Evolutionary conservation across 495 filamentous ascomycete species (phyloP), one percentile per base, ranked within the genome.

Genomic region (Talaromyces thailandensis): DNA sequence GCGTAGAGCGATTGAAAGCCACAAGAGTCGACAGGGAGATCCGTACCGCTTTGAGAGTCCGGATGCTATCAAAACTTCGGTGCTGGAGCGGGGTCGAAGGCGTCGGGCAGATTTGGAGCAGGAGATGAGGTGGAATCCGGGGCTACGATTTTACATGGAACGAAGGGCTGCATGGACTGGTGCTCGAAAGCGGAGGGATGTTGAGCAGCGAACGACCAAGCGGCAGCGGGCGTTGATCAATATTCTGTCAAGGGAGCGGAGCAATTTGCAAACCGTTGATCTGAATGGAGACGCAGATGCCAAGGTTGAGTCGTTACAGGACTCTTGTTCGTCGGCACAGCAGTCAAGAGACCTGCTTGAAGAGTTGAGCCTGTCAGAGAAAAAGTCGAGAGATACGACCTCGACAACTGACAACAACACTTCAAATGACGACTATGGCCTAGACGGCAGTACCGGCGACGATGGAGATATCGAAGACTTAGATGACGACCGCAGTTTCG

Each of bases 101-200:
- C 78, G 89, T 64, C 78, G 82, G 64, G 80, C 76, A 9, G 72
- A 74, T 32, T 70, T 89, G 59, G 81, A 88, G 58, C 88, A 88
- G 35, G 93, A 98, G 69, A 84, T 90, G 81, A 69, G 72, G 18
- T 95, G 89, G 89, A 98, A 97, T 64, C 76, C 84, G 23, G 94
- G 94, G 0, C 70, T 98, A 45, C 79, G 84, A 52, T 86, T 85
- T 65, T 98, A 88, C 76, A 78, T 85, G 52, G 83, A 83, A 35
- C 78, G 90, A 57, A 82, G 94, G 45, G 84, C 97, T 75, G 87
- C 84, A 16, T 98, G 94, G 94, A 89, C 91, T 11, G 87, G 88
- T n/a, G 94, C 92, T 3, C 77, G 65, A 43, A 73, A 70, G 24
- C 69, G 68, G 53, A 62, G 69, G 31, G 28, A 28, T 35, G 24